Conservation (phyloP, 495 filamentous ascomycete genomes). For the Lentithecium fluviatile region DNA sequence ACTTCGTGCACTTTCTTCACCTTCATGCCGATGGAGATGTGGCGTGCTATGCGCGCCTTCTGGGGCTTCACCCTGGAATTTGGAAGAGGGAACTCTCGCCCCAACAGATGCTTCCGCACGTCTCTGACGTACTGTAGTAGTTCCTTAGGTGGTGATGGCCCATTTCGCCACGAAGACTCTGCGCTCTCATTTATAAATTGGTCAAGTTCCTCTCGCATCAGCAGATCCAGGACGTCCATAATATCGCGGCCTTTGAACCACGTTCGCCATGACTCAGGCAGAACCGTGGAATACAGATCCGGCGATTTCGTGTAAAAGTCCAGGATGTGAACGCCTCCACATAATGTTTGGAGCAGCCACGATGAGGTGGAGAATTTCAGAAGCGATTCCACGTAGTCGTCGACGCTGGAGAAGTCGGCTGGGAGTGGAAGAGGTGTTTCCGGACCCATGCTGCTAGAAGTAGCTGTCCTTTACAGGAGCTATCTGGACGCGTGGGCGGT, state of each 20-base stretch:
- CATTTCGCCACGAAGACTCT: constrained; percentile 49
- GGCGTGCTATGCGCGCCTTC: constrained; percentile 55
- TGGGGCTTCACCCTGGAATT: constrained; percentile 3
- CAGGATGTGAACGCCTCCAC: constrained; percentile 90
- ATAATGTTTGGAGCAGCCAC: constrained; percentile 78
- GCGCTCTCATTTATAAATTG: constrained; percentile 32
- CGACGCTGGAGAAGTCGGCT: constrained; percentile 55
- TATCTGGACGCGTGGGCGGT: too few relatives aligned
- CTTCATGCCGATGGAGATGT: constrained; percentile 88
- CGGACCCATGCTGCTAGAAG: constrained; percentile 47
- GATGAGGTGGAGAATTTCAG: constrained; percentile 72
- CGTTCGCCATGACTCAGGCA: constrained; percentile 75
- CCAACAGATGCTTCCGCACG: constrained; percentile 68
- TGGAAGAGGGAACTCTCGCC: constrained; percentile 53
- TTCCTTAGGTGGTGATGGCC: constrained; percentile 60
- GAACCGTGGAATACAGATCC: constrained; percentile 67
- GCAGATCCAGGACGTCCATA: constrained; percentile 71
- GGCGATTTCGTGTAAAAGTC: constrained; percentile 92
- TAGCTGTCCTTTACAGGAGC: not conserved
- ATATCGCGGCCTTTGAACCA: constrained; percentile 71
- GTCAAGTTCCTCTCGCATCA: constrained; percentile 71
- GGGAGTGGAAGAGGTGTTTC: constrained; percentile 57
- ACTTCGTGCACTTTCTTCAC: constrained; percentile 94
- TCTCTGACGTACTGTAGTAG: constrained; percentile 72
- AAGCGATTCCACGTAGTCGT: constrained; percentile 76